Evolutionary conservation across 192 early-diverging fungal genomes (phyloP).

Genomic region (Coemansia aciculifera): DNA sequence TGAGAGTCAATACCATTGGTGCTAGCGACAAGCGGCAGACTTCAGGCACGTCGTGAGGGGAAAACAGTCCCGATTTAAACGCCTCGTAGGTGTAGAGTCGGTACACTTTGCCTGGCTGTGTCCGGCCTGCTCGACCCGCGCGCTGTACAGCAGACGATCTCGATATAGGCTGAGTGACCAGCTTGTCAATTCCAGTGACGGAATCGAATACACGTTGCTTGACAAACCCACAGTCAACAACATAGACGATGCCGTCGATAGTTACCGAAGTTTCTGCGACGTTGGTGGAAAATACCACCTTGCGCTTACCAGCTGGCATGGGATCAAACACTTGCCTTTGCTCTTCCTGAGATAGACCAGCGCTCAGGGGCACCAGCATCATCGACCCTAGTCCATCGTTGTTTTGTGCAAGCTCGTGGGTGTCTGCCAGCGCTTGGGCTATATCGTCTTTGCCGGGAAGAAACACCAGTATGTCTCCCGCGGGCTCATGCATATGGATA

Average conservation of each 20-base stretch:
- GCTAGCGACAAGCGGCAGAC: conserved; percentile 87
- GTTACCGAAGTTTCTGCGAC: conserved; percentile 97
- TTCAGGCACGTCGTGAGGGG: conserved; percentile 91
- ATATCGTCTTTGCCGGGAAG: conserved; percentile 97
- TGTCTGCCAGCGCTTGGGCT: conserved; percentile 64
- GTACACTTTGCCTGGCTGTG: conserved; percentile 91
- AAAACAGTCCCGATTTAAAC: conserved; percentile 83
- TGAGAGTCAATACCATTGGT: conserved; percentile 81
- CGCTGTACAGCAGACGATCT: conserved; percentile 90
- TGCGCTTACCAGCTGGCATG: conserved; percentile 76
- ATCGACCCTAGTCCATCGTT: conserved; percentile 62
- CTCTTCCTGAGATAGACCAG: conserved; percentile 81
- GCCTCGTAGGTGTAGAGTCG: conserved; percentile 89
- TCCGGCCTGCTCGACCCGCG: conserved; percentile 90
- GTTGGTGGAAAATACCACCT: conserved; percentile 91
- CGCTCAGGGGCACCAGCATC: conserved; percentile 84
- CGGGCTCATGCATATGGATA: conserved; percentile 90
- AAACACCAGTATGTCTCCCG: conserved; percentile 91
- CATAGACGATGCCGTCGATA: conserved; percentile 92
- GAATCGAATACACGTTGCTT: conserved; percentile 93
- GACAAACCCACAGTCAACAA: conserved; percentile 91
- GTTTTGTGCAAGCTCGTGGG: conserved; percentile 60
- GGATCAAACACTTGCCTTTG: conserved; percentile 91
- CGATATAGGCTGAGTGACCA: conserved; percentile 84
- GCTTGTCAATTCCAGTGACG: conserved; percentile 86